These are phyloP conservation scores for Aspergillus bombycis DNA, from an alignment of 2,329 filamentous ascomycete species.

Conservation along the genomic window DNA sequence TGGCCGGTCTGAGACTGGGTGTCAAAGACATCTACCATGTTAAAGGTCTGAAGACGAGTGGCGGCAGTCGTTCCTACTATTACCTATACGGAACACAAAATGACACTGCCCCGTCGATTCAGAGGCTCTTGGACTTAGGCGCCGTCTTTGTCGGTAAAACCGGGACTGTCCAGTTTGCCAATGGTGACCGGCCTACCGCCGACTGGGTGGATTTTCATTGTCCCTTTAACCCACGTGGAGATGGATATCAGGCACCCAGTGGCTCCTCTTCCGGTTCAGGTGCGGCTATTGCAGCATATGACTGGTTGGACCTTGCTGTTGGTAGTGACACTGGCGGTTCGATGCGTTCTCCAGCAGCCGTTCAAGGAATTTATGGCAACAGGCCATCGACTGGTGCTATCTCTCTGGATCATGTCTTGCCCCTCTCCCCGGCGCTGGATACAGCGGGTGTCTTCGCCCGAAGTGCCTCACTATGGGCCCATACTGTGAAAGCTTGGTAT, in stretches of 20 bases:
- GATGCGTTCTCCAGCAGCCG: slow-evolving; percentile 30
- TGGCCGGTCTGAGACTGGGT: slow-evolving; percentile 60
- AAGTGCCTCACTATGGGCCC: slow-evolving; percentile 24
- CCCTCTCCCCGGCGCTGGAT: slow-evolving; percentile 33
- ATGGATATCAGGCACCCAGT: slow-evolving; percentile 34
- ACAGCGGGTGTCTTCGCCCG: slow-evolving; percentile 36
- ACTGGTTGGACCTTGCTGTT: slow-evolving; percentile 34
- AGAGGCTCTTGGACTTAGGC: slow-evolving; percentile 62
- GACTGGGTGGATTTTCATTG: slow-evolving; percentile 41
- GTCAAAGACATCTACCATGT: slow-evolving; percentile 67
- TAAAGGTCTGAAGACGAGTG: slow-evolving; percentile 58
- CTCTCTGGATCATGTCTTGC: slow-evolving; percentile 24
- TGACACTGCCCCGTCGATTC: slow-evolving; percentile 55
- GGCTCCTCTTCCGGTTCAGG: slow-evolving; percentile 26
- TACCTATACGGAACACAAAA: slow-evolving; percentile 53
- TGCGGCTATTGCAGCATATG: slow-evolving; percentile 34
- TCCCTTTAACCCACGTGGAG: slow-evolving; percentile 44
- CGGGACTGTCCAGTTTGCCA: slow-evolving; percentile 39
- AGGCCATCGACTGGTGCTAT: slow-evolving; percentile 29
- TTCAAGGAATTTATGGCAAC: slow-evolving; percentile 34
- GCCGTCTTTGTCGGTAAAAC: slow-evolving; percentile 50
- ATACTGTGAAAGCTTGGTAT: slow-evolving; percentile 23
- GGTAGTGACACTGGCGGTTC: slow-evolving; percentile 33
- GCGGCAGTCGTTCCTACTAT: slow-evolving; percentile 63
- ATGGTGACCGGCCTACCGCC: slow-evolving; percentile 31